Evolutionary conservation across 352 stramenopile genomes (phyloP), one percentile per base, ranked within the genome.

Genomic region (Globisporangium orthogonon): DNA sequence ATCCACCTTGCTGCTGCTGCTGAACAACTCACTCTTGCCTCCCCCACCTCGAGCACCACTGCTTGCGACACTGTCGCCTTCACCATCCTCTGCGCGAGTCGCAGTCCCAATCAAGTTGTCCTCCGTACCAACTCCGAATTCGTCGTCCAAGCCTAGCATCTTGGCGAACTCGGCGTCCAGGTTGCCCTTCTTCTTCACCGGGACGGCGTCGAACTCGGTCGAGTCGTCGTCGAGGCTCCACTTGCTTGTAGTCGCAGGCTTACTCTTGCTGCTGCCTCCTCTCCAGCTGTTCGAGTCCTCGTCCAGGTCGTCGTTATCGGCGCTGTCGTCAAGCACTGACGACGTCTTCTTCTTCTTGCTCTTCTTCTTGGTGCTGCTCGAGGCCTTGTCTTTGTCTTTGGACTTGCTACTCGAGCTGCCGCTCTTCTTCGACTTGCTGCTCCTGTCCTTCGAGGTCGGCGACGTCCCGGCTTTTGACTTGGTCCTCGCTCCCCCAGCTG

Each of bases 91-190:
- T 49, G 44, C n/a, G 5, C n/a, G 44, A 10, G 18, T 5, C 18
- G 44, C 43, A 43, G 10, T 43, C 18, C 6, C 43, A 17, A 28
- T 28, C 11, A 18, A 31, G 18, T 3, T 49, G 7, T 49, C 44
- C 5, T 23, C 23, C 23, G 23, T 23, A 23, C 23, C 23, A 1
- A 35, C 35, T 2, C 37, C 54, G 30, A 67, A 60, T 4, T 81
- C 58, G 43, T 80, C 65, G n/a, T 83, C 75, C 0, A 88, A 60
- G 0, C 75, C 75, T 3, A 89, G 53, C 75, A 89, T 87, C 33
- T 83, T 74, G 7, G 73, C 68, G 52, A 89, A 89, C 52, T 89
- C 79, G 50, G 73, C 73, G 48, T 87, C 73, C 7, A 89, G 64
- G 11, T 46, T 60, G 9, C 58, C 61, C 28, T 78, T 85, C 47